phyloP scores from a whole-genome alignment of 768 basidiomycete genomes.

The Tubosaeta brunneosetosa region DNA sequence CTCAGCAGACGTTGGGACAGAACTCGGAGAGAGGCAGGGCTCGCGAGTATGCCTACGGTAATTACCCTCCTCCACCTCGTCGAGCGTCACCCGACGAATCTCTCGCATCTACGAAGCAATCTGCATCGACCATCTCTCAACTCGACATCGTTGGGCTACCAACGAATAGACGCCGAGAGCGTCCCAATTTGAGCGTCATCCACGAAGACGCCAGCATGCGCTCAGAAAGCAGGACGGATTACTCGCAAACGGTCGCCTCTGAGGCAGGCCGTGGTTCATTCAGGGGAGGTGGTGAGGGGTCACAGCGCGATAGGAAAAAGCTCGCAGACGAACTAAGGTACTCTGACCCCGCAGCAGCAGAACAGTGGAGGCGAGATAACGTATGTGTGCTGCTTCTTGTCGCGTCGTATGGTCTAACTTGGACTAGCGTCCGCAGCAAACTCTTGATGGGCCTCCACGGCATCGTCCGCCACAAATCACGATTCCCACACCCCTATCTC shows the following conservation, averaged over 20 bases:
- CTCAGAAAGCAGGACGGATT: conserved; percentile 21
- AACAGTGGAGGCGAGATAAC: conserved; percentile 28
- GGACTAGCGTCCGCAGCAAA: conserved; percentile 18
- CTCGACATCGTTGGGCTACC: conserved; percentile 31
- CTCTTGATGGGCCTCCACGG: conserved; percentile 8
- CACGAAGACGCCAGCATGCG: conserved; percentile 29
- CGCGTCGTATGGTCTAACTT: background rate
- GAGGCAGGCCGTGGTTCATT: conserved; percentile 12
- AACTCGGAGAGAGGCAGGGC: conserved; percentile 17
- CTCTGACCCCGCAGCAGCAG: conserved; percentile 29
- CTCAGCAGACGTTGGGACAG: conserved; percentile 18
- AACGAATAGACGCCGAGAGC: conserved; percentile 18
- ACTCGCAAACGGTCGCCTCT: conserved; percentile 20
- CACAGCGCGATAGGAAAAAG: conserved; percentile 12
- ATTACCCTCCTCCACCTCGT: conserved; percentile 14
- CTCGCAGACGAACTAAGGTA: conserved; percentile 34
- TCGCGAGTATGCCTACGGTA: conserved; percentile 24
- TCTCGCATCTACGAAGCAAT: conserved; percentile 26
- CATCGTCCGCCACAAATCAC: conserved; percentile 20
- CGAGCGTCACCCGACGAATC: conserved; percentile 29
- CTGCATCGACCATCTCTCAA: conserved; percentile 30
- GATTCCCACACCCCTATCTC: conserved; percentile 25
- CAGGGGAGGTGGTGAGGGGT: conserved; percentile 17
- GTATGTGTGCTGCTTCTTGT: conserved; percentile 8
- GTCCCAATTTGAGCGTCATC: conserved; percentile 27